Evolutionary conservation across 2,329 filamentous ascomycete species (phyloP).

Genomic region (Herpomyces periplanetae): DNA sequence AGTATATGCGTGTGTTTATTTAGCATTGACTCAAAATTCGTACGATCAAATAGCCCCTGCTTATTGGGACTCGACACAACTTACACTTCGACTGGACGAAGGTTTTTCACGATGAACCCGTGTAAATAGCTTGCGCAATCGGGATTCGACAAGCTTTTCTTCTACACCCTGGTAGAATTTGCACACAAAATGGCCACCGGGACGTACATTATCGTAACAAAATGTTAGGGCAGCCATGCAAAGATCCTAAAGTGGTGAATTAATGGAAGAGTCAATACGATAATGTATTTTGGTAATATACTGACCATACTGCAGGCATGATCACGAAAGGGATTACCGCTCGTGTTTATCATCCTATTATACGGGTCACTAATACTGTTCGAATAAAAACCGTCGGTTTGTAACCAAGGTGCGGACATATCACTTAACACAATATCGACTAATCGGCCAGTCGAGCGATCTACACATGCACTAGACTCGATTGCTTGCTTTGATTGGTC

Average conservation of each 20-base stretch:
- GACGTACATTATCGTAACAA: slow-evolving; percentile 37
- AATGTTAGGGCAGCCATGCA: slow-evolving; percentile 55
- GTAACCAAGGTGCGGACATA: slow-evolving; percentile 91
- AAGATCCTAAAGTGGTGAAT: slow-evolving; percentile 23
- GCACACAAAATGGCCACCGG: slow-evolving; percentile 66
- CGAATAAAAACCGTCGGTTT: slow-evolving; percentile 35
- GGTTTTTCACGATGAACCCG: slow-evolving; percentile 65
- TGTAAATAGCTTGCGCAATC: slow-evolving; percentile 32
- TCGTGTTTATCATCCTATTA: slow-evolving; percentile 97
- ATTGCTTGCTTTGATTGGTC: slow-evolving; percentile 1
- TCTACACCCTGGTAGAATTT: slow-evolving; percentile 85
- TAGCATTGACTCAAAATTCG: not conserved
- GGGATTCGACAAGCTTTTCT: slow-evolving; percentile 35
- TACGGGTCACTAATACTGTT: slow-evolving; percentile 82
- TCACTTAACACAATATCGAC: slow-evolving; percentile 88
- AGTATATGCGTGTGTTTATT: slow-evolving; percentile 1
- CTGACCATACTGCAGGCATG: slow-evolving; percentile 78
- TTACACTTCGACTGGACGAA: slow-evolving; percentile 46
- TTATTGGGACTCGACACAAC: slow-evolving; percentile 7
- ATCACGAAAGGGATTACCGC: slow-evolving; percentile 46
- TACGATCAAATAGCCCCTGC: no score
- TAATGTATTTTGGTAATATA: slow-evolving; percentile 2
- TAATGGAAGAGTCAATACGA: not conserved
- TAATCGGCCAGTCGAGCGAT: slow-evolving; percentile 13
- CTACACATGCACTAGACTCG: slow-evolving; percentile 3